Evolutionary conservation across 805 yeast species (phyloP), one percentile per base, ranked within the genome.

Genomic region (Lipomyces mesembrius): DNA sequence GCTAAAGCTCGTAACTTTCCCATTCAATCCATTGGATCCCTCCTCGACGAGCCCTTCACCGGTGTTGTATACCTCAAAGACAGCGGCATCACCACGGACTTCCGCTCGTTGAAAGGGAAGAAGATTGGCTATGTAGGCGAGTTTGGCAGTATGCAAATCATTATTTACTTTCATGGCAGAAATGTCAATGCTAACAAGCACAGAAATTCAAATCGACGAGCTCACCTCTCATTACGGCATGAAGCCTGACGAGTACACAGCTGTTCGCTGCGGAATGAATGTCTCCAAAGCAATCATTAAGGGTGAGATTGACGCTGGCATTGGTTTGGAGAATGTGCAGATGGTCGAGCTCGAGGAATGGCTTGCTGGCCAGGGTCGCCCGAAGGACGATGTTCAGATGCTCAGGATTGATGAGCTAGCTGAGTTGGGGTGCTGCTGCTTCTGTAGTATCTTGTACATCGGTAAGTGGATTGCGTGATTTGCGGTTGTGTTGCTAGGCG

Each of bases 181-280:
- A 7, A 22, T 9, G 4, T 52, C 32, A 7, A 52, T 22, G 34
- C 55, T 52, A 22, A 52, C 6, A 25, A 52, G 55, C 7, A 29
- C 55, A 52, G 55, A 84, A 76, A 84, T 84, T 71, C 87, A 84
- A 75, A 76, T 84, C 62, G 87, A 84, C 71, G 87, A 84, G 73
- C 78, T 84, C 73, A 83, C 86, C 71, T 80, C 82, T 71, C 84
- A 84, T 75, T 84, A 81, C 72, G 87, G 87, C 34, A 83, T 84
- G 86, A 79, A 81, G 27, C 87, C 87, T 14, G 76, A 77, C 43
- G 87, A 84, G 73, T 84, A 84, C 75, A 83, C 86, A 57, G 86
- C 87, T 9, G 85, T 84, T 63, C 80, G 87, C 75, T 83, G 86
- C 70, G 87, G 87, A 64, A 84, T 84, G 87, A 84, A 84, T 72